These are phyloP conservation scores for Prinsepia uniflora DNA, from an alignment of 306 rosid species.

Conservation along the genomic window DNA sequence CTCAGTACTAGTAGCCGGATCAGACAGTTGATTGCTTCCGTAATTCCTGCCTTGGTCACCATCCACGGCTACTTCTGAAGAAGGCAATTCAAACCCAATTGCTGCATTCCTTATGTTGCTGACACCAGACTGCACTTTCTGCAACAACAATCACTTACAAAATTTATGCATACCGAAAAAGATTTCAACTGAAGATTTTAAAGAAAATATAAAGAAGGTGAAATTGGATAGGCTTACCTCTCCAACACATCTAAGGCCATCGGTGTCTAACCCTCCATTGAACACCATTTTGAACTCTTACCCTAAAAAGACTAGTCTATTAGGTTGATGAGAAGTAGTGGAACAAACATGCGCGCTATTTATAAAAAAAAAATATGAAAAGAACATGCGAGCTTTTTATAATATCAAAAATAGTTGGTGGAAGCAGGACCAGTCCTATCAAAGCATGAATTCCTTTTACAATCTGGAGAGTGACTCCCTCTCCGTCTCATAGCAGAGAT, in stretches of 20 bases:
- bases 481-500: not conserved
- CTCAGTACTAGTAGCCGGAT: conserved; percentile 21
- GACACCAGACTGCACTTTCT: not conserved
- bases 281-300: conserved; percentile 5
- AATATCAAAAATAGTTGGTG: no score
- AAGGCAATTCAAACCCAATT: conserved; percentile 2
- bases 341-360: not conserved
- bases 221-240: conserved; percentile 12
- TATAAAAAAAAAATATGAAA: no score
- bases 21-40: not conserved
- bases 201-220: not conserved
- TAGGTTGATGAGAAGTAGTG: not conserved
- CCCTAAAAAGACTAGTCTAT: not conserved
- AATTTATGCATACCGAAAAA: not conserved
- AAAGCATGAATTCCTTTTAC: not conserved
- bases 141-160: not conserved
- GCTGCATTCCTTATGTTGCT: conserved; percentile 3
- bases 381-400: no score
- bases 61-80: not conserved
- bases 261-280: conserved; percentile 15
- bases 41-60: not conserved
- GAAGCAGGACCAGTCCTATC: no score
- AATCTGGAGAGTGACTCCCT: not conserved
- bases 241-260: conserved; percentile 20
- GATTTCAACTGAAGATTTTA: not conserved